Conservation (phyloP, 331 rosid genomes). For the Quercus tomentella region DNA sequence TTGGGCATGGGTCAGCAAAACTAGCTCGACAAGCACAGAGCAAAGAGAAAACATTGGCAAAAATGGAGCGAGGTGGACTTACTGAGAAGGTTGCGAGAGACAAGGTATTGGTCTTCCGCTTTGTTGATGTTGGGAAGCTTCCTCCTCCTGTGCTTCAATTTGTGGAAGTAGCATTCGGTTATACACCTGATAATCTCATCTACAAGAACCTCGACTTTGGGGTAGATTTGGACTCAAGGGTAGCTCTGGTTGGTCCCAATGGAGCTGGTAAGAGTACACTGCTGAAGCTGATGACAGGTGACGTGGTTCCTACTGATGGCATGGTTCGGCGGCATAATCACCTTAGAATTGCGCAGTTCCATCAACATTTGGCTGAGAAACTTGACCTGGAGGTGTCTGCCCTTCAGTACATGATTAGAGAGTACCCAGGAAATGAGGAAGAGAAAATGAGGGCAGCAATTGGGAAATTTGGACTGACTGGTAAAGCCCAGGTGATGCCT, state of each 20-base stretch:
- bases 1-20: conserved; percentile 98
- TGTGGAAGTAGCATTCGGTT: conserved; percentile 88
- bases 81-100: conserved; percentile 84
- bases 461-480: conserved; percentile 87
- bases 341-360: conserved; percentile 93
- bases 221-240: conserved; percentile 88
- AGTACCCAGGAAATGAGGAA: conserved; percentile 96
- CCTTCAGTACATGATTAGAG: conserved; percentile 74
- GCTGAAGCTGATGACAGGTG: conserved; percentile 98
- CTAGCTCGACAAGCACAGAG: conserved; percentile 99
- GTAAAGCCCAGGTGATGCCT: conserved; percentile 97
- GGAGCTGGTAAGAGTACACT: conserved; percentile 99
- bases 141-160: conserved; percentile 99
- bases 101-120: conserved; percentile 80
- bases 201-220: conserved; percentile 89
- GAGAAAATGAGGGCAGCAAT: conserved; percentile 93
- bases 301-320: conserved; percentile 77
- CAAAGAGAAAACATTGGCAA: conserved; percentile 93
- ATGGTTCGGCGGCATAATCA: conserved; percentile 98
- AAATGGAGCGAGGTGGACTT: conserved; percentile 99
- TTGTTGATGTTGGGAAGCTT: conserved; percentile 95
- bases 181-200: conserved; percentile 87
- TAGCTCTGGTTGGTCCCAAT: conserved; percentile 97
- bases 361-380: conserved; percentile 92
- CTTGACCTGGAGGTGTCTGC: conserved; percentile 89